Conservation (phyloP, 2,329 filamentous ascomycete species). For the Cryphonectria naterciae region DNA sequence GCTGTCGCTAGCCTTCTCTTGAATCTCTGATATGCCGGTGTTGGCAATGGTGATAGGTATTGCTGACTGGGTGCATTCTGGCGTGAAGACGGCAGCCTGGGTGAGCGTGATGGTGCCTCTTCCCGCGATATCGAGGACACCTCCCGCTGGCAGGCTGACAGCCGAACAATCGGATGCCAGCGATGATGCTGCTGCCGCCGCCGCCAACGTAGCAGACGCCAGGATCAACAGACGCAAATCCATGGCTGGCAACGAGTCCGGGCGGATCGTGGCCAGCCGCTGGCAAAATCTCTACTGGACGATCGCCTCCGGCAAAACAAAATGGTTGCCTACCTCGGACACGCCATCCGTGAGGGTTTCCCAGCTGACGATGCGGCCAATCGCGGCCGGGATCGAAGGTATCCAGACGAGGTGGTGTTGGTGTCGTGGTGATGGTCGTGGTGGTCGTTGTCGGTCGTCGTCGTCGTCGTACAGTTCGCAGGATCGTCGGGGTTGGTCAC, state of each 20-base stretch:
- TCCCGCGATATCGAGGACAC: constrained; percentile 54
- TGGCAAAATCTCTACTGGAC: constrained; percentile 22
- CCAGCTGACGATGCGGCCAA: background rate
- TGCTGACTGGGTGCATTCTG: constrained; percentile 53
- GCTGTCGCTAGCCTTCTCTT: constrained; percentile 32
- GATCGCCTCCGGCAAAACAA: constrained; percentile 21
- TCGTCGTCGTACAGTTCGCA: background rate
- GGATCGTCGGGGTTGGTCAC: background rate
- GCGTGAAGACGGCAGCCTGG: constrained; percentile 62
- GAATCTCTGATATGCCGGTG: constrained; percentile 42
- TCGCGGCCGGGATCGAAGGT: background rate
- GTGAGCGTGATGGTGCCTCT: constrained; percentile 63
- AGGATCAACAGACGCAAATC: constrained; percentile 33
- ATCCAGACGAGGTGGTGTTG: background rate
- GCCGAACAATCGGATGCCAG: constrained; percentile 31
- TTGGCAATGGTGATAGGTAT: constrained; percentile 48
- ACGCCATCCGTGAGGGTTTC: constrained; percentile 25
- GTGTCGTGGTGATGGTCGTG: constrained; percentile 2
- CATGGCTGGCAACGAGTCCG: constrained; percentile 33
- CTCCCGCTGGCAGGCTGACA: constrained; percentile 47
- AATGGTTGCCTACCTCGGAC: constrained; percentile 16
- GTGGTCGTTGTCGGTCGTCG: constrained; percentile 5
- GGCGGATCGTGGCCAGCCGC: constrained; percentile 35
- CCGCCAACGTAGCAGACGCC: constrained; percentile 29
- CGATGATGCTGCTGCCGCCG: constrained; percentile 15